Percentiles rank a stretch among this genome's conserved stretches.
Conservation (phyloP, 1,284 basidiomycete species). For the Naganishia liquefaciens region DNA sequence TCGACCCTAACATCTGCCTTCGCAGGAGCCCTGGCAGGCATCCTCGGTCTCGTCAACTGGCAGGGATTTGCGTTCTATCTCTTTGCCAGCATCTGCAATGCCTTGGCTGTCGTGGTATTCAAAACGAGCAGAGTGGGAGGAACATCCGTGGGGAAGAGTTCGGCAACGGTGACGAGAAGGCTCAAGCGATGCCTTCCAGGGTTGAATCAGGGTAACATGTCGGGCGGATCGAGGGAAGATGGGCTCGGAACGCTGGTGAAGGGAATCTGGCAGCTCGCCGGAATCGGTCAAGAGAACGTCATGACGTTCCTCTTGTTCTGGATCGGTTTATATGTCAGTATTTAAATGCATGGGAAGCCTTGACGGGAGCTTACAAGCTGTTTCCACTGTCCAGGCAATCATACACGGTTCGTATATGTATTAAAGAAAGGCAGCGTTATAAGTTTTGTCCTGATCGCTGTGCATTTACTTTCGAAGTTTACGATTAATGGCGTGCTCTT, state of each 20-base stretch:
- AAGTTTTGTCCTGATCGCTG: not conserved
- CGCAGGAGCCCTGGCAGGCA: constrained; percentile 74
- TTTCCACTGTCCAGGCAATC: constrained; percentile 17
- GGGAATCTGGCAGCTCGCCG: constrained; percentile 61
- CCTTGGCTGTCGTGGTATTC: constrained; percentile 62
- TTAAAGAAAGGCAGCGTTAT: not conserved
- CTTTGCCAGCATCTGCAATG: constrained; percentile 64
- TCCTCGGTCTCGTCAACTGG: constrained; percentile 76
- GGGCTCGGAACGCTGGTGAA: constrained; percentile 72
- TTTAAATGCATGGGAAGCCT: not conserved
- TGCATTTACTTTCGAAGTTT: not conserved
- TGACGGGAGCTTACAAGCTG: not conserved
- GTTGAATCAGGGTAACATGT: constrained; percentile 17
- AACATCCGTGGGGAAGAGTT: not conserved
- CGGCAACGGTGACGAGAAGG: not conserved
- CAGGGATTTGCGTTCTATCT: constrained; percentile 73
- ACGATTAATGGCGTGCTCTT: not conserved
- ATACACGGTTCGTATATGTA: constrained; percentile 25
- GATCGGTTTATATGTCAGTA: constrained; percentile 36
- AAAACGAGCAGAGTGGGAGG: constrained; percentile 52
- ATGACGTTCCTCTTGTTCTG: constrained; percentile 35
- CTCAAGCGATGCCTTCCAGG: constrained; percentile 23
- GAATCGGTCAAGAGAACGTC: constrained; percentile 30
- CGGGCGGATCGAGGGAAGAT: constrained; percentile 1
- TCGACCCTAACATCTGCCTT: constrained; percentile 76